These are phyloP conservation scores for Asterophora lycoperdoides DNA, from an alignment of 768 basidiomycete genomes.

Conservation along the genomic window DNA sequence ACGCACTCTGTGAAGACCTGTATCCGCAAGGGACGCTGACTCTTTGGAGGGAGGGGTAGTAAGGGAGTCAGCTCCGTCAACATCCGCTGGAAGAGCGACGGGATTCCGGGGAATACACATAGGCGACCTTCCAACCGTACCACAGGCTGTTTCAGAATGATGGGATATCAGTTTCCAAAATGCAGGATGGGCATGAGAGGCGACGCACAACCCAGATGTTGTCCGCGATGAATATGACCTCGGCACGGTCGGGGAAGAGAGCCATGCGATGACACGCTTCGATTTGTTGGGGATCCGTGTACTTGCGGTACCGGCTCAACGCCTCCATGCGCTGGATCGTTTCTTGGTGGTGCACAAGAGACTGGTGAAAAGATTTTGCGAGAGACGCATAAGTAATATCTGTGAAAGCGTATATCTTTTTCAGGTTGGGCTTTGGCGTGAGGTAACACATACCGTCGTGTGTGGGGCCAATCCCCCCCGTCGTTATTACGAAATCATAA, in stretches of 20 bases:
- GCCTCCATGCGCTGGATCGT: slow-evolving; percentile 71
- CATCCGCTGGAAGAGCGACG: slow-evolving; percentile 78
- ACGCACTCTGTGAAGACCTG: slow-evolving; percentile 79
- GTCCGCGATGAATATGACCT: slow-evolving; percentile 72
- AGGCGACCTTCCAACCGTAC: slow-evolving; percentile 81
- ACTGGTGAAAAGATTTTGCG: slow-evolving; percentile 76
- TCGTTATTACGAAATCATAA: slow-evolving; percentile 89
- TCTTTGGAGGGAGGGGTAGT: slow-evolving; percentile 72
- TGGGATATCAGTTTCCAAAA: slow-evolving; percentile 3
- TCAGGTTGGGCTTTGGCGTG: background rate
- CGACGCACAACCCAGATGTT: slow-evolving; percentile 82
- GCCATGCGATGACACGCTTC: slow-evolving; percentile 86
- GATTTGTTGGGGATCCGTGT: slow-evolving; percentile 70
- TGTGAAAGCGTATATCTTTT: slow-evolving; percentile 20
- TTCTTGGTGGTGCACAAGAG: slow-evolving; percentile 70
- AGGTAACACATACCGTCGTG: slow-evolving; percentile 64
- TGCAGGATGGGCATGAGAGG: background rate
- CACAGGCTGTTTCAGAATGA: slow-evolving; percentile 55
- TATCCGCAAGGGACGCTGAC: slow-evolving; percentile 70
- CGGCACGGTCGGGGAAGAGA: slow-evolving; percentile 73
- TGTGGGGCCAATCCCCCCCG: slow-evolving; percentile 89
- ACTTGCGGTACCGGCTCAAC: slow-evolving; percentile 51
- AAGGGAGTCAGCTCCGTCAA: slow-evolving; percentile 67
- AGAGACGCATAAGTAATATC: slow-evolving; percentile 91
- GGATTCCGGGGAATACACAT: slow-evolving; percentile 91